phyloP scores from a whole-genome alignment of 345 rosid genomes.

The Geranium brycei region DNA sequence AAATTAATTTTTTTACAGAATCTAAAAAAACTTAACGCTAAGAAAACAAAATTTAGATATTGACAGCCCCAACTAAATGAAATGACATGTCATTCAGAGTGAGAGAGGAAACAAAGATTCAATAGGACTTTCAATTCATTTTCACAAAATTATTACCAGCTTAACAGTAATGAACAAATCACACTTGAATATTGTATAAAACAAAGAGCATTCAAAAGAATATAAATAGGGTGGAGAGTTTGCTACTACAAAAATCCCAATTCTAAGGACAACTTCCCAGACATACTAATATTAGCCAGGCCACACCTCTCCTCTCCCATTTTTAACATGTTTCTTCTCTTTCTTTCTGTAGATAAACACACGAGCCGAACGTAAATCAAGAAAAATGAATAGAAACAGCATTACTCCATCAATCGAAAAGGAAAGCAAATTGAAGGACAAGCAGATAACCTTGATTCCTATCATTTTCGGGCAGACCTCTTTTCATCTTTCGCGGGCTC shows the following conservation, averaged over 20 bases:
- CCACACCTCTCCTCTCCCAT: conserved; percentile 33
- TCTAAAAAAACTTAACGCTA: no score
- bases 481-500: conserved; percentile 45
- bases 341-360: conserved; percentile 11
- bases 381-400: not conserved
- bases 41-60: no score
- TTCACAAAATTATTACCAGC: conserved; percentile 13
- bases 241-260: conserved; percentile 35
- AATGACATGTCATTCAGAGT: no score
- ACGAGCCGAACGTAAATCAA: conserved; percentile 4
- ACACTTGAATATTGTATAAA: conserved; percentile 3
- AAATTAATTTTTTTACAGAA: no score
- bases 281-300: conserved; percentile 56
- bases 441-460: not conserved
- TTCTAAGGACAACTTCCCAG: conserved; percentile 38
- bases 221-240: conserved; percentile 14
- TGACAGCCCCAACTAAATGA: no score
- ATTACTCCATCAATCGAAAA: conserved; percentile 8
- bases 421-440: no score
- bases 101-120: no score
- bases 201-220: not conserved
- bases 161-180: conserved; percentile 5
- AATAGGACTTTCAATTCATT: conserved; percentile 4
- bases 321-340: conserved; percentile 19
- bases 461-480: conserved; percentile 18